phyloP scores from a whole-genome alignment of 1,284 basidiomycete species.

The Cystobasidium slooffiae region DNA sequence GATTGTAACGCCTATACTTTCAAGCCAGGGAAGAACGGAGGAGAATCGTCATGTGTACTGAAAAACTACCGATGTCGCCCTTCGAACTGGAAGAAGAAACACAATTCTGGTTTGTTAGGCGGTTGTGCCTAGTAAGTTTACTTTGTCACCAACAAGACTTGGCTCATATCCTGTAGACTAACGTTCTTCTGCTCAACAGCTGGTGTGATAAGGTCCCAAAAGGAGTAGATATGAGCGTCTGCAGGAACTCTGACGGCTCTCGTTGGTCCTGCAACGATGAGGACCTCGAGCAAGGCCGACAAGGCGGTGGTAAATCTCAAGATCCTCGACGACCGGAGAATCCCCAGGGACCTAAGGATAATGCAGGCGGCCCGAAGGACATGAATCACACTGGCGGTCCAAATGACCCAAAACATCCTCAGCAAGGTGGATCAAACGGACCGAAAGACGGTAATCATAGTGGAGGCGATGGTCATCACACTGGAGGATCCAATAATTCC shows the following conservation, averaged over 20 bases:
- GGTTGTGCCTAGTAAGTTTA: neutral
- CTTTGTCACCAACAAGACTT: too few relatives aligned
- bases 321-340: too few relatives aligned
- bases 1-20: neutral
- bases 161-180: neutral
- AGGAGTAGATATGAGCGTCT: neutral
- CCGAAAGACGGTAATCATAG: neutral
- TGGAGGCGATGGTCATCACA: neutral
- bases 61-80: neutral
- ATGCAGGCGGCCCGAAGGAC: too few relatives aligned
- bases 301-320: too few relatives aligned
- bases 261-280: neutral
- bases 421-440: neutral
- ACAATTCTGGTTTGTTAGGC: neutral
- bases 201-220: neutral
- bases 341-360: too few relatives aligned
- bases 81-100: neutral
- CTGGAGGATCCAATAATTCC: neutral
- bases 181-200: neutral
- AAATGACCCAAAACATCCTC: neutral
- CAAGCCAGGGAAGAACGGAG: neutral
- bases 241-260: constrained; percentile 1
- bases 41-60: neutral
- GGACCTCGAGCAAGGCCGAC: neutral
- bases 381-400: too few relatives aligned